phyloP scores from a whole-genome alignment of 495 filamentous ascomycete species.

The Lasiosphaeria miniovina region DNA sequence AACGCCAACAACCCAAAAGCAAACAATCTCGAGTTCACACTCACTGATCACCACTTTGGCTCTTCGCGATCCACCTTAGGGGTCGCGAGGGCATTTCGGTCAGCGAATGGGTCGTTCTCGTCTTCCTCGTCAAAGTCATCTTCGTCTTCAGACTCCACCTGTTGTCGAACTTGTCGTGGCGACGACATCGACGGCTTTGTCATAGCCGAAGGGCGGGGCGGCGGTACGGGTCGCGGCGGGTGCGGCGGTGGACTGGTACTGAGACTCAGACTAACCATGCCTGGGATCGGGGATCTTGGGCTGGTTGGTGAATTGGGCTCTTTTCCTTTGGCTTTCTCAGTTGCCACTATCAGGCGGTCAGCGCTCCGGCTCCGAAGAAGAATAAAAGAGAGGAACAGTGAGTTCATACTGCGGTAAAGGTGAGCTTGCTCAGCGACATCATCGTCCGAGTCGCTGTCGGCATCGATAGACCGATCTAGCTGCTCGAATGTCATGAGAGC shows the following conservation, averaged over 20 bases:
- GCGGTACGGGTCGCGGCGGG: slow-evolving; percentile 38
- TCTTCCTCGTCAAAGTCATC: slow-evolving; percentile 56
- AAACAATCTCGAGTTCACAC: not conserved
- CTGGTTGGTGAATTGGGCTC: slow-evolving; percentile 38
- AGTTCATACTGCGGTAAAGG: slow-evolving; percentile 47
- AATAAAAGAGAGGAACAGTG: not conserved
- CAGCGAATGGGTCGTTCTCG: slow-evolving; percentile 75
- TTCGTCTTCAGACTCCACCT: slow-evolving; percentile 18
- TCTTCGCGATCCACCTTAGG: slow-evolving; percentile 17
- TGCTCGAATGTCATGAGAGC: slow-evolving; percentile 94
- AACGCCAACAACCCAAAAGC: not conserved
- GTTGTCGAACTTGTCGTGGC: slow-evolving; percentile 28
- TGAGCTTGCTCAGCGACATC: slow-evolving; percentile 56
- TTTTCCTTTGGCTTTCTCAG: slow-evolving; percentile 49
- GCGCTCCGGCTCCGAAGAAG: slow-evolving; percentile 5
- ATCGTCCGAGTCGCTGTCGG: slow-evolving; percentile 91
- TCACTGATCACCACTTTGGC: slow-evolving; percentile 10
- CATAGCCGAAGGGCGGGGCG: slow-evolving; percentile 39
- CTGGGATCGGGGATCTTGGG: slow-evolving; percentile 28
- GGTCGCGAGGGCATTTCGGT: slow-evolving; percentile 56
- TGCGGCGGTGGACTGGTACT: slow-evolving; percentile 31
- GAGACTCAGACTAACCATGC: slow-evolving; percentile 41
- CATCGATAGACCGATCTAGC: slow-evolving; percentile 90
- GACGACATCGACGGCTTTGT: slow-evolving; percentile 33
- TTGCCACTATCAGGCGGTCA: slow-evolving; percentile 39